Evolutionary conservation across 805 yeast genomes (phyloP).

Genomic region (Lipomyces sp.): DNA sequence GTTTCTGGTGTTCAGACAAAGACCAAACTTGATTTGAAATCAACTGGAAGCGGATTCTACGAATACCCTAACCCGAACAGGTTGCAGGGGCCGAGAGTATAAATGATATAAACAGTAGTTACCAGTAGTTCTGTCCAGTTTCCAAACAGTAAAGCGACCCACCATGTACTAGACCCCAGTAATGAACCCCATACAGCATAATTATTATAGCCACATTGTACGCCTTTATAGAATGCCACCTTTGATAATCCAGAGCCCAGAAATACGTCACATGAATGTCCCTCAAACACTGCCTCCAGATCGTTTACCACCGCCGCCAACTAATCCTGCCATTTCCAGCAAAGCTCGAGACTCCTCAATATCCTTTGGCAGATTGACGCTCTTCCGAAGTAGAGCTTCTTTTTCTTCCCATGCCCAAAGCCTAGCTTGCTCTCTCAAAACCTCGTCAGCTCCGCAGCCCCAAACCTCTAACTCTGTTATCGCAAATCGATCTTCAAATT

Average conservation of each 20-base stretch:
- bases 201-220: background rate
- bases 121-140: too few species aligned
- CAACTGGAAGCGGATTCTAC: background rate
- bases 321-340: slow-evolving; percentile 77
- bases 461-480: slow-evolving; percentile 84
- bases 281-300: slow-evolving; percentile 56
- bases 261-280: background rate
- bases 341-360: slow-evolving; percentile 63
- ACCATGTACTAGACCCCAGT: too few species aligned
- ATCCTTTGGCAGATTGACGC: slow-evolving; percentile 67
- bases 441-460: slow-evolving; percentile 86
- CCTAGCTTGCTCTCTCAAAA: slow-evolving; percentile 72
- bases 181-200: background rate
- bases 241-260: background rate
- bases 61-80: background rate
- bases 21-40: background rate
- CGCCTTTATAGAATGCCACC: background rate
- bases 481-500: slow-evolving; percentile 70
- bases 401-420: slow-evolving; percentile 91
- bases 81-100: too few species aligned
- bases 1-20: background rate
- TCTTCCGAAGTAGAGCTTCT: slow-evolving; percentile 79
- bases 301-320: slow-evolving; percentile 51
- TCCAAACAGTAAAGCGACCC: background rate
- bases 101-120: too few species aligned